Evolutionary conservation across 441 rosid species (phyloP), one percentile per base, ranked within the genome.

Genomic region (Corymbia calophylla): DNA sequence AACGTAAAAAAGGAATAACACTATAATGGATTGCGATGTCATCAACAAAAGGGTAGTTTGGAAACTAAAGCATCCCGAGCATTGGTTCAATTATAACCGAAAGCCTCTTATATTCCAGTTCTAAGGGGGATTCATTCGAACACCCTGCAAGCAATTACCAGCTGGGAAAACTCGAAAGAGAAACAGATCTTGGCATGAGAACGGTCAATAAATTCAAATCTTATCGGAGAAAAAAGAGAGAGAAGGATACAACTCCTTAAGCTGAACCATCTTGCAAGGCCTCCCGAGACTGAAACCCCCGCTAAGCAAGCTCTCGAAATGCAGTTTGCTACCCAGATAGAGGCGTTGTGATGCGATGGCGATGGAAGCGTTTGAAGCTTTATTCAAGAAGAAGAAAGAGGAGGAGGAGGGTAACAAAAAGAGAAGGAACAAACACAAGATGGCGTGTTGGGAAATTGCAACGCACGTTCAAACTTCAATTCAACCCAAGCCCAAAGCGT

Each of bases 211-310:
- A 27, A 56, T 25, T 12, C 66, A 54, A 35, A 89, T 23, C 18
- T 51, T 35, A 68, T 21, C 81, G n/a, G 87, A 29, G 19, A 53
- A 89, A 23, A 25, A 60, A 73, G 49, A 82, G 39, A 84, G 66
- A 66, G 66, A 87, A 93, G 94, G 96, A 94, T 95, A 95, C 96
- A 94, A 94, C 89, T 95, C 97, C 92, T 93, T 95, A 88, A 94
- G 91, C 89, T 95, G 95, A 64, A 95, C 97, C 97, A 95, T 95
- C 51, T 73, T 58, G 87, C 80, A 19, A 53, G 23, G 68, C 21
- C 88, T 47, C 48, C 47, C 18, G 68, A 14, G 49, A 53, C 49
- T 31, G 29, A 31, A 31, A 15, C 49, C 60, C 60, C 64, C 5
- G 13, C 70, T 11, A 56, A 56, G 53, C 44, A 54, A 56, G 44